Conservation (phyloP, 768 basidiomycete species). For the Collybiopsis confluens region DNA sequence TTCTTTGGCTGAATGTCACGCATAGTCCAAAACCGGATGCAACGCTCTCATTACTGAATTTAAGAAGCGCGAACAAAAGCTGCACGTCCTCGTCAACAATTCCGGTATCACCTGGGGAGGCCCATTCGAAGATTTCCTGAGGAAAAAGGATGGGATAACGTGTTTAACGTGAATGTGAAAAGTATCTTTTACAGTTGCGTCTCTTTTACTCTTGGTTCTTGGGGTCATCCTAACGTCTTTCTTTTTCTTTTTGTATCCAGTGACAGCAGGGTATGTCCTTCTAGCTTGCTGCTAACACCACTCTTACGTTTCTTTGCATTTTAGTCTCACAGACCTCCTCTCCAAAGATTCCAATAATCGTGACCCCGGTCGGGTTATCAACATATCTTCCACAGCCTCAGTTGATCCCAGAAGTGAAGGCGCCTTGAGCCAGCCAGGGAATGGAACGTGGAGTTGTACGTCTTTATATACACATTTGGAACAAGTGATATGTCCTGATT, state of each 20-base stretch:
- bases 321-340: slow-evolving; percentile 50
- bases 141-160: slow-evolving; percentile 81
- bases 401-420: slow-evolving; percentile 50
- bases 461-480: slow-evolving; percentile 15
- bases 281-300: slow-evolving; percentile 31
- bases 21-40: slow-evolving; percentile 73
- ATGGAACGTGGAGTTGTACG: slow-evolving; percentile 79
- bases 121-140: slow-evolving; percentile 65
- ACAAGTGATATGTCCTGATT: not conserved
- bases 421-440: slow-evolving; percentile 46
- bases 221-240: not conserved
- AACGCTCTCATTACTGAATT: slow-evolving; percentile 66
- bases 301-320: slow-evolving; percentile 14
- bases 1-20: not conserved
- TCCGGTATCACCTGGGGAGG: slow-evolving; percentile 80
- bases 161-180: slow-evolving; percentile 83
- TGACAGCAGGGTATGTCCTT: slow-evolving; percentile 36
- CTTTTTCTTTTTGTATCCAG: too few relatives aligned
- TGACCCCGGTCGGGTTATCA: slow-evolving; percentile 76
- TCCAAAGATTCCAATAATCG: slow-evolving; percentile 56
- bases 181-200: slow-evolving; percentile 69
- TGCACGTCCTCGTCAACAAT: slow-evolving; percentile 84
- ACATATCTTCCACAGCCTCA: slow-evolving; percentile 72
- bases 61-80: slow-evolving; percentile 62
- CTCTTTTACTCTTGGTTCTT: not conserved